Conservation (phyloP, 2,329 filamentous ascomycete species). For the Ramularia collo-cygni region DNA sequence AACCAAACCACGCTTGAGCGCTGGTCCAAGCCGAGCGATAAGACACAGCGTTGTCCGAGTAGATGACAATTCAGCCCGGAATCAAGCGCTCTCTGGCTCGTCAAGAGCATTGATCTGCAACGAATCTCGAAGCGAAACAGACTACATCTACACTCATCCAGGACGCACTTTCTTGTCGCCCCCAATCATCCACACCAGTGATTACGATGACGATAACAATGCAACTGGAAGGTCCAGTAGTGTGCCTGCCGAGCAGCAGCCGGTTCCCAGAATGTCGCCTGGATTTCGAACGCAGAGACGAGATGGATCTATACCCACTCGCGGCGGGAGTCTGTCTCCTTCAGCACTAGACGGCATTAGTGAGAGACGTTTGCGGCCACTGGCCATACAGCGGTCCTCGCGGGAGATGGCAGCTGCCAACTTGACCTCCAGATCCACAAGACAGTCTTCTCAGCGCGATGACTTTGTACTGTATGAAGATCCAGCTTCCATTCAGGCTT, state of each 20-base stretch:
- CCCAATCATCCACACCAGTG: background rate
- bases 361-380: background rate
- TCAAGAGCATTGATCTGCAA: constrained; percentile 14
- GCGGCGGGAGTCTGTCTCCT: too few relatives aligned
- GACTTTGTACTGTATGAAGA: constrained; percentile 1
- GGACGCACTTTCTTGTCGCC: background rate
- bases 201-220: background rate
- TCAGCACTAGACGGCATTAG: background rate
- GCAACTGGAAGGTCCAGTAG: too few relatives aligned
- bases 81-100: constrained; percentile 14
- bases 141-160: background rate
- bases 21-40: constrained; percentile 12
- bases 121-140: background rate
- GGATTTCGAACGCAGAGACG: background rate
- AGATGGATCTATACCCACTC: too few relatives aligned
- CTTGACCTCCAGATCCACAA: too few relatives aligned
- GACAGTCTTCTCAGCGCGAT: background rate
- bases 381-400: too few relatives aligned
- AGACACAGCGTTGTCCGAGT: constrained; percentile 13
- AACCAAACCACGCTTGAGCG: constrained; percentile 16
- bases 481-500: background rate
- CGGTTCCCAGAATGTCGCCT: background rate
- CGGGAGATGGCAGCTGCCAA: too few relatives aligned
- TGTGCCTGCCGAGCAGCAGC: too few relatives aligned
- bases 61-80: constrained; percentile 16